Evolutionary conservation across 2,329 filamentous ascomycete genomes (phyloP).

Genomic region (Alternaria viburni): DNA sequence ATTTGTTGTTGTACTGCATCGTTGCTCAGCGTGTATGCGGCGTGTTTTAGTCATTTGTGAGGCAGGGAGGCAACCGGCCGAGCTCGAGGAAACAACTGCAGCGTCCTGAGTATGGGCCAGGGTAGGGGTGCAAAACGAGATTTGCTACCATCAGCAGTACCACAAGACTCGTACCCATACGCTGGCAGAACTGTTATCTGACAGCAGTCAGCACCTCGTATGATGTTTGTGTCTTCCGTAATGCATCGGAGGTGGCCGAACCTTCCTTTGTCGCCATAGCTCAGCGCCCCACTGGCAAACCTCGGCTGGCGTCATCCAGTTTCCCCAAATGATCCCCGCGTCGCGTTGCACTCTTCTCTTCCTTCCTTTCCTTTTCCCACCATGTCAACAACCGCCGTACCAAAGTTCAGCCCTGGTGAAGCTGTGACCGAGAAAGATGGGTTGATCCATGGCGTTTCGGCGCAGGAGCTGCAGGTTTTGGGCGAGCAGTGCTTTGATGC

Average conservation of each 20-base stretch:
- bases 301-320: slow-evolving; percentile 15
- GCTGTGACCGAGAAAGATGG: slow-evolving; percentile 46
- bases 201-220: not conserved
- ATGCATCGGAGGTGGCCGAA: slow-evolving; percentile 21
- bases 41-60: not conserved
- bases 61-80: not conserved
- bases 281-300: slow-evolving; percentile 16
- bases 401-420: slow-evolving; percentile 39
- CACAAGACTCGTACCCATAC: not conserved
- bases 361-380: slow-evolving; percentile 33
- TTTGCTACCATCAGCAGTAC: not conserved
- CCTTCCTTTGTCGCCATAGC: slow-evolving; percentile 23
- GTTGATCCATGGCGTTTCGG: slow-evolving; percentile 61
- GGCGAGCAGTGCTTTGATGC: slow-evolving; percentile 69
- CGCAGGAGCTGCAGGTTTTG: slow-evolving; percentile 69
- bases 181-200: not conserved
- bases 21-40: not conserved
- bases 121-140: not conserved
- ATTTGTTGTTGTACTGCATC: too few species aligned
- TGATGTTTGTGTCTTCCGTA: not conserved
- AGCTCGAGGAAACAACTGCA: not conserved
- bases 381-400: slow-evolving; percentile 39
- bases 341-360: slow-evolving; percentile 19
- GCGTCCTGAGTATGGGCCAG: not conserved
- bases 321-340: slow-evolving; percentile 20